Evolutionary conservation across 352 stramenopile genomes (phyloP), one percentile per base, ranked within the genome.

Genomic region (Phytophthora meadii): DNA sequence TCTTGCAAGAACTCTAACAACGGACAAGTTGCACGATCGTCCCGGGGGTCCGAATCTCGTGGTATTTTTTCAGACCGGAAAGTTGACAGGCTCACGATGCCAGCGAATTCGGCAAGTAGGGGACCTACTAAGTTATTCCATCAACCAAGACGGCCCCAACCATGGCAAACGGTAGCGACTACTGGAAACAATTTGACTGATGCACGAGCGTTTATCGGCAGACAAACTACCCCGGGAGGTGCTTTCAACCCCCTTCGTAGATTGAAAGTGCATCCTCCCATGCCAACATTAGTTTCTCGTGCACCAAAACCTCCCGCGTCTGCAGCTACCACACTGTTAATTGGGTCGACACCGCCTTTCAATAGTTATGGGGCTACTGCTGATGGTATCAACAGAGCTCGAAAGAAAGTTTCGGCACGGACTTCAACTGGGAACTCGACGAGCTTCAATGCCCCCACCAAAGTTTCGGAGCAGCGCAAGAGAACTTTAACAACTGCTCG

Each of bases 231-330:
- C 27, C 19, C 51, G 27, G 32, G 42, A 25, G 37, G 19, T 62
- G 12, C 22, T 28, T 8, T 36, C 5, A 70, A 67, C n/a, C 53
- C 66, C 6, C 14, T 72, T 8, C 59, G 65, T 7, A 61, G 62
- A 15, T 34, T 65, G 22, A 65, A 73, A 61, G 41, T 54, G n/a
- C 60, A 62, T 45, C 60, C 42, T 34, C 22, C 44, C n/a, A 63
- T 57, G 32, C 53, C 42, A 42, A 11, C 15, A 3, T 15, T 64
- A 19, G 34, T 59, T 19, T 7, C 60, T 41, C 48, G 39, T 24
- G 54, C 50, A 10, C 42, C 61, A 11, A 67, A 70, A 70, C 25
- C 32, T 14, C 54, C 49, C 12, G 50, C 61, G 52, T 74, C 61
- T 24, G 50, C 44, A 28, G 46, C 67, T 11, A 49, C 48, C 2